phyloP scores from a whole-genome alignment of 345 rosid species.

The Pseudoturritis turrita region DNA sequence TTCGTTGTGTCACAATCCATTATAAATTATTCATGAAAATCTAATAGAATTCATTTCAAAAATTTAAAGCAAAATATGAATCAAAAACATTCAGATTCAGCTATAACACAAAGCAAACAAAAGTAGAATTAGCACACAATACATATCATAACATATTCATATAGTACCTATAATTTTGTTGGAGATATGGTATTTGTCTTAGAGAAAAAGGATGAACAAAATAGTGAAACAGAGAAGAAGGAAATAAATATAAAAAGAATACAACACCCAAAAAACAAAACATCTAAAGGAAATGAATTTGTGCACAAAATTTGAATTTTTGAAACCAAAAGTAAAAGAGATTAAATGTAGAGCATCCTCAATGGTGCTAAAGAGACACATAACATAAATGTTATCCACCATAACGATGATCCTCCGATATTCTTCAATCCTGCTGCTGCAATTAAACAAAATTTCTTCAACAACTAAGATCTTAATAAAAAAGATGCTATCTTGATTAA shows the following conservation, averaged over 20 bases:
- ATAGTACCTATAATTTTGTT: not conserved
- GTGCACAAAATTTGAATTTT: not conserved
- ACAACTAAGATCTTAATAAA: not conserved
- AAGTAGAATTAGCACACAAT: too few species aligned
- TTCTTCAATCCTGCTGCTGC: constrained; percentile 24
- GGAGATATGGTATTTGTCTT: not conserved
- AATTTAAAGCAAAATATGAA: too few species aligned
- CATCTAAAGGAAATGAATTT: not conserved
- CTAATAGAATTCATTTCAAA: too few species aligned
- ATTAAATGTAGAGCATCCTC: constrained; percentile 6
- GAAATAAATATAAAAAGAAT: not conserved
- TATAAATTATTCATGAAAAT: too few species aligned
- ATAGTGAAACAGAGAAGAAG: not conserved
- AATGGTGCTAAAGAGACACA: constrained; percentile 3
- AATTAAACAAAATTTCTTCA: not conserved
- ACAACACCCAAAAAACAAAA: not conserved
- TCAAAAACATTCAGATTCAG: too few species aligned
- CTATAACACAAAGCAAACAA: too few species aligned
- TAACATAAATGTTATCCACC: constrained; percentile 12
- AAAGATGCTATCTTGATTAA: not conserved
- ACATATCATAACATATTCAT: too few species aligned
- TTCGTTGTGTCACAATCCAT: too few species aligned
- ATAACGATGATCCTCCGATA: constrained; percentile 13
- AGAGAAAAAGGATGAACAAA: not conserved
- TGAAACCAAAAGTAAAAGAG: not conserved